Percentiles rank a stretch among this genome's conserved stretches.
These are phyloP conservation scores for Verticillium albo-atrum DNA, from an alignment of 2,329 filamentous ascomycete genomes.

Conservation along the genomic window DNA sequence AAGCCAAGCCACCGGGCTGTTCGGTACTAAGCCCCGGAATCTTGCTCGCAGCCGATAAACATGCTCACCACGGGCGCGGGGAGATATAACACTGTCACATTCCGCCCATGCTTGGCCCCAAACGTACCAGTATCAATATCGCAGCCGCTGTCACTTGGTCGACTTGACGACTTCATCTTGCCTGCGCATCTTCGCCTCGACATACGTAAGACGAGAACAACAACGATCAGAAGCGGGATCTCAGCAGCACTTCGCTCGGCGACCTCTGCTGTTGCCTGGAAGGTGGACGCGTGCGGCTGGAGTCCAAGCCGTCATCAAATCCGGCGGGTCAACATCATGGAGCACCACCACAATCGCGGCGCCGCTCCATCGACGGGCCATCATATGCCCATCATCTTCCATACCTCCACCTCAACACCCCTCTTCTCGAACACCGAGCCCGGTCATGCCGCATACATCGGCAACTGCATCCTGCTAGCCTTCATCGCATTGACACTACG, in stretches of 20 bases:
- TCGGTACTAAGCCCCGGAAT: neutral
- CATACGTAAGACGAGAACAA: neutral
- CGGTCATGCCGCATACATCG: neutral
- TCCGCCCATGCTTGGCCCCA: neutral
- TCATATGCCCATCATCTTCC: conserved; percentile 6
- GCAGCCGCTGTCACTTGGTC: neutral
- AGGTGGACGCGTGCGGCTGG: too few relatives aligned
- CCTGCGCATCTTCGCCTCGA: neutral
- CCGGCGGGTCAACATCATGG: neutral
- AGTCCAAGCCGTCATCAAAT: too few relatives aligned
- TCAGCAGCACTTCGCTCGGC: too few relatives aligned
- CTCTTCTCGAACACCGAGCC: neutral
- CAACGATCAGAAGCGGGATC: too few relatives aligned
- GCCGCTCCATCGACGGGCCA: neutral
- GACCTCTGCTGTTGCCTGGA: too few relatives aligned
- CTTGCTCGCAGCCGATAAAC: neutral
- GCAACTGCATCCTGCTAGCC: conserved; percentile 2
- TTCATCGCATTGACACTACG: conserved; percentile 3
- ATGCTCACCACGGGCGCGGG: neutral
- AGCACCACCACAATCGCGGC: neutral
- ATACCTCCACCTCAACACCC: conserved; percentile 2
- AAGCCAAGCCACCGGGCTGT: neutral
- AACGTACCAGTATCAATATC: neutral
- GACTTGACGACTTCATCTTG: neutral
- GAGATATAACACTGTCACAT: neutral